Evolutionary conservation across 371 early-diverging fungal species (phyloP).

Genomic region (Umbelopsis sp.): DNA sequence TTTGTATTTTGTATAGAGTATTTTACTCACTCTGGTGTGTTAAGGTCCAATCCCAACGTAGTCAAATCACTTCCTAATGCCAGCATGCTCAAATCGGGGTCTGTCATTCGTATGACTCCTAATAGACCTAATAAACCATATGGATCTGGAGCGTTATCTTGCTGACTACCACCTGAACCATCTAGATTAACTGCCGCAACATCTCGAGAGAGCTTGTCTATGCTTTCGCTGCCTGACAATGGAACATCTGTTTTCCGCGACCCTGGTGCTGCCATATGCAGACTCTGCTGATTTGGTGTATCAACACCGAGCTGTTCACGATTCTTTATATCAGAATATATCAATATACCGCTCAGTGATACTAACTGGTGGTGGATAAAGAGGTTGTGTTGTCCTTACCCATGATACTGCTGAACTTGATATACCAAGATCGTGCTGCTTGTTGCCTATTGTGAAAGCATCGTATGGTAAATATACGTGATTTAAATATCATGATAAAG

Average conservation of each 20-base stretch:
- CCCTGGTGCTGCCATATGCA: conserved; percentile 11
- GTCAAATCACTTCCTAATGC: conserved; percentile 80
- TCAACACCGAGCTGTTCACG: not conserved
- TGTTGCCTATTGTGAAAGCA: not conserved
- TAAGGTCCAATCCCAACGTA: conserved; percentile 77
- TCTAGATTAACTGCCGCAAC: conserved; percentile 15
- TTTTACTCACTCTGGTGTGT: conserved; percentile 64
- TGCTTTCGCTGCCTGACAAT: conserved; percentile 4
- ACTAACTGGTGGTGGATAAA: not conserved
- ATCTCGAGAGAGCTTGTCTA: conserved; percentile 17
- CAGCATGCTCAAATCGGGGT: conserved; percentile 72
- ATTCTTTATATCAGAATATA: not conserved
- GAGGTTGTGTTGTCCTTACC: not conserved
- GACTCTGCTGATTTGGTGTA: conserved; percentile 18
- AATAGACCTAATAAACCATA: conserved; percentile 76
- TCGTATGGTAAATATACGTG: no score
- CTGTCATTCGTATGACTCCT: conserved; percentile 74
- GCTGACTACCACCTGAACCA: conserved; percentile 18
- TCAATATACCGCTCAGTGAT: not conserved
- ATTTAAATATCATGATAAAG: not conserved
- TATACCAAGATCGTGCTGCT: conserved; percentile 16
- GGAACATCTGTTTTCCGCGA: conserved; percentile 6
- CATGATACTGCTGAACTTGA: conserved; percentile 1
- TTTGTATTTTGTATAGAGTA: not conserved
- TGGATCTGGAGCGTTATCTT: conserved; percentile 36